Conservation (phyloP, 1,284 basidiomycete species). For the Pascua guehoae region DNA sequence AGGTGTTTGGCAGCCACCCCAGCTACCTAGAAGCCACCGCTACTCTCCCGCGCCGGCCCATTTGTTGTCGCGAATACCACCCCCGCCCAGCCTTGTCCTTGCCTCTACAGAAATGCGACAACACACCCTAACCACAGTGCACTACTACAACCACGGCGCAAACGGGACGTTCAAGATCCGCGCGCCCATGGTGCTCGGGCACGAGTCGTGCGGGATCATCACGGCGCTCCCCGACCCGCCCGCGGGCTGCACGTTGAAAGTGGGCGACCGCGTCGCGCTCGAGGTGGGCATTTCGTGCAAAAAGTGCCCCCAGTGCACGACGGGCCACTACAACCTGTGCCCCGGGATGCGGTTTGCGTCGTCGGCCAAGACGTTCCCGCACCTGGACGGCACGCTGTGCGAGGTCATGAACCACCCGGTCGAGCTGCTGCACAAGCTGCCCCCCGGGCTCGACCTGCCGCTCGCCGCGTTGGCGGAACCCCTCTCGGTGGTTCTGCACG, state of each 20-base stretch:
- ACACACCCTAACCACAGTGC: conserved; percentile 55
- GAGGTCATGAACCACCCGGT: conserved; percentile 83
- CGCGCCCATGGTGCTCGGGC: conserved; percentile 82
- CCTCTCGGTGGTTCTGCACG: conserved; percentile 82
- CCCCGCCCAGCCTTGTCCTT: no score
- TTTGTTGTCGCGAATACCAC: no score
- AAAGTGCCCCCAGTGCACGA: conserved; percentile 53
- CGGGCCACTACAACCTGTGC: conserved; percentile 93
- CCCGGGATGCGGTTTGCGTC: conserved; percentile 77
- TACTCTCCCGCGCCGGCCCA: no score
- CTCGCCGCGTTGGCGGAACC: conserved; percentile 86
- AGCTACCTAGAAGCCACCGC: no score
- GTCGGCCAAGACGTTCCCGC: conserved; percentile 86
- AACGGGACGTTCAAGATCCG: conserved; percentile 84
- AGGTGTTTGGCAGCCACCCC: no score
- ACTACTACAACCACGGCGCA: conserved; percentile 81
- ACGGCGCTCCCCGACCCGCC: conserved; percentile 36
- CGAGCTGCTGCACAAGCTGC: conserved; percentile 79
- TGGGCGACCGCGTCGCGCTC: conserved; percentile 88
- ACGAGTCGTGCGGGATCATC: conserved; percentile 77
- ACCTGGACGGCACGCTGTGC: conserved; percentile 87
- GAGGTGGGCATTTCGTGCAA: conserved; percentile 89
- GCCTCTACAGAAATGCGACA: no score
- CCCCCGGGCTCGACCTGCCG: conserved; percentile 68
- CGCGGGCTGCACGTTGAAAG: conserved; percentile 52